phyloP scores from a whole-genome alignment of 2,329 filamentous ascomycete genomes.

The Orbilia quercus region DNA sequence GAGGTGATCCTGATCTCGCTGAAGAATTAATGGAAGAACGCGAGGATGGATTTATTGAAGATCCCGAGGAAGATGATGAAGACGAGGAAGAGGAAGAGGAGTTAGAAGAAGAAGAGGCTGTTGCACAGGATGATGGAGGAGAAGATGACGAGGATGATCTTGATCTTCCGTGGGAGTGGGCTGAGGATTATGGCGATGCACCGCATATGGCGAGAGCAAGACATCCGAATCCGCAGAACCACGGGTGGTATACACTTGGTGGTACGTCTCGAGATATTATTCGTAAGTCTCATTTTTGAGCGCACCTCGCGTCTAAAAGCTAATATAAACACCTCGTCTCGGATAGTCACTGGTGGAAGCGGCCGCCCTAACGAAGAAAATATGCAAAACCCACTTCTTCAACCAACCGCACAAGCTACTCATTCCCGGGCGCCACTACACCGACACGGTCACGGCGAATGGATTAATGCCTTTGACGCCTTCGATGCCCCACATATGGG shows the following conservation, averaged over 20 bases:
- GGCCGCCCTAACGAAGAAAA: conserved; percentile 53
- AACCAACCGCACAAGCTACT: conserved; percentile 41
- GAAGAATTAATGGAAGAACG: conserved; percentile 59
- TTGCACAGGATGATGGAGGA: conserved; percentile 68
- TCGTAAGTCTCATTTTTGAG: conserved; percentile 55
- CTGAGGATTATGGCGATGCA: conserved; percentile 60
- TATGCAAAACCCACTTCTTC: conserved; percentile 55
- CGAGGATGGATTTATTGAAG: conserved; percentile 62
- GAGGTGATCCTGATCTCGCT: conserved; percentile 56
- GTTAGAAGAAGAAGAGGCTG: conserved; percentile 68
- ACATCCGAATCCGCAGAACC: conserved; percentile 58
- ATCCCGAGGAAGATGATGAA: conserved; percentile 69
- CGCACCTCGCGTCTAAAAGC: background rate
- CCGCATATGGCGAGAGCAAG: conserved; percentile 60
- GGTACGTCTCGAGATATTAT: conserved; percentile 59
- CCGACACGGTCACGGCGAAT: conserved; percentile 52
- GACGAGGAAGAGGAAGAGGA: conserved; percentile 65
- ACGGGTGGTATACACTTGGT: conserved; percentile 61
- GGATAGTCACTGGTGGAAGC: conserved; percentile 43
- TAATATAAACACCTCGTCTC: conserved; percentile 9
- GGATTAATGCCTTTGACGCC: conserved; percentile 56
- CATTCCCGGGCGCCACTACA: conserved; percentile 36
- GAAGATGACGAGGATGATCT: conserved; percentile 63
- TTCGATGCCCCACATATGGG: conserved; percentile 54
- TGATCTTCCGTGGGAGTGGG: conserved; percentile 60